Base-by-base conservation (phyloP, 306 rosid genomes). In the Rosa multiflora region DNA sequence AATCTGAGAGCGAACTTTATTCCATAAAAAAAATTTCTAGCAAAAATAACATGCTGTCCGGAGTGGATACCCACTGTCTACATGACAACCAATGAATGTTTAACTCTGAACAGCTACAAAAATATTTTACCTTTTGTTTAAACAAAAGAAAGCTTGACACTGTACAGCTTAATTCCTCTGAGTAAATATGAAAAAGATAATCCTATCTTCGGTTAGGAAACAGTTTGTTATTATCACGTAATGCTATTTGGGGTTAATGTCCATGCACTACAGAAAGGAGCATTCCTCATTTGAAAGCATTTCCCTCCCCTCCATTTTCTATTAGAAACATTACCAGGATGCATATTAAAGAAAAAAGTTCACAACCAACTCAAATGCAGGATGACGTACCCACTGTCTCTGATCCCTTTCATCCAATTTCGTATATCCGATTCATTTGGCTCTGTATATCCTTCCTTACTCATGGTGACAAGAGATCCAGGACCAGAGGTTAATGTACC, bases 351-450 rank as follows among this genome's bases (percentile, higher is more conserved):
- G 23, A 15, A 62, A 29, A 53, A 72, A 72, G 6, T 67, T 6
- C n/a, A 62, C 40, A 61, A 63, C 37, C 23, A 76, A 67, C 13
- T 44, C 61, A 29, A 72, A 84, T 44, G 9, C 51, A 62, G 15
- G 76, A 68, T 61, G 39, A 82, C 96, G 40, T 89, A 95, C 98
- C 97, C 98, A 75, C 98, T 91, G 83, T 95, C 99, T 89, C 98
- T 87, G 85, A 93, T 86, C 47, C 99, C 93, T 81, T 95, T 95
- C 83, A 93, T 83, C 99, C 98, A 93, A 76, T 95, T 95, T 64
- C 98, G 94, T 76, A 90, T 87, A 69, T 93, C 94, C 56, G 90
- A 80, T 73, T 88, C 98, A 78, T 81, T 92, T 74, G 91, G 78
- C 80, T 95, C 96, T 26, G 82, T 76, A 72, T 80, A 79, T 63